Base-by-base conservation (phyloP, 495 filamentous ascomycete genomes). In the Lasiosphaeris hirsuta region DNA sequence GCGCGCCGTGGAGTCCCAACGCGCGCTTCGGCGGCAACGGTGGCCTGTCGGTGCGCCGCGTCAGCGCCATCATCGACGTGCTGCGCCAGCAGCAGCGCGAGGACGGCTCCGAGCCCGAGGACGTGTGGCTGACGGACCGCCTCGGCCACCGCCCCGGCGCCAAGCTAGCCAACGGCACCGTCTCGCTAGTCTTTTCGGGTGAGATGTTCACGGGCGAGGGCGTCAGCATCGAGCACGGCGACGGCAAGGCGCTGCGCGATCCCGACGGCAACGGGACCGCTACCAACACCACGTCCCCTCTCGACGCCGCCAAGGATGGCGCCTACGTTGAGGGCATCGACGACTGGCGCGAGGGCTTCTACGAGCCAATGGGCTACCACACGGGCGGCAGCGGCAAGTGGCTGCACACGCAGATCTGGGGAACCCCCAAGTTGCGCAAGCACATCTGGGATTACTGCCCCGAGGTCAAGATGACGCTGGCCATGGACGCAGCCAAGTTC, bases 291-390 rank as follows among this genome's bases (percentile, higher is more conserved):
- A 52, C 50, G 35, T 30, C 17, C n/a, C 6, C 34, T 10, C 43
- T 56, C 15, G 69, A 68, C 18, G 59, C 64, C 5, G 60, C 57
- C 10, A 59, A 63, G 38, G 55, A 67, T 3, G 69, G 67, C 30
- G 62, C 68, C 3, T 68, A 70, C 37, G 60, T 72, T 19, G 57
- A 67, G 42, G 72, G 68, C 0, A 41, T 76, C 15, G 76, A 78
- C 51, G 69, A 70, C 58, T 78, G 71, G 73, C 65, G 76, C 41
- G 63, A 69, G 5, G 76, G 78, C 37, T 73, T 70, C 23, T 74
- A 78, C 46, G 78, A 79, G 57, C 78, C 78, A 7, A 79, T 81
- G 78, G 78, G 78, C 36, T 80, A 80, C 55, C 78, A 81, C 53
- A 74, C 75, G n/a, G 78, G 77, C 1, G 69, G 72, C 18, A 69